Percentiles rank a stretch among this genome's conserved stretches.
phyloP scores from a whole-genome alignment of 768 basidiomycete species.

The Macrolepiota albuminosa region DNA sequence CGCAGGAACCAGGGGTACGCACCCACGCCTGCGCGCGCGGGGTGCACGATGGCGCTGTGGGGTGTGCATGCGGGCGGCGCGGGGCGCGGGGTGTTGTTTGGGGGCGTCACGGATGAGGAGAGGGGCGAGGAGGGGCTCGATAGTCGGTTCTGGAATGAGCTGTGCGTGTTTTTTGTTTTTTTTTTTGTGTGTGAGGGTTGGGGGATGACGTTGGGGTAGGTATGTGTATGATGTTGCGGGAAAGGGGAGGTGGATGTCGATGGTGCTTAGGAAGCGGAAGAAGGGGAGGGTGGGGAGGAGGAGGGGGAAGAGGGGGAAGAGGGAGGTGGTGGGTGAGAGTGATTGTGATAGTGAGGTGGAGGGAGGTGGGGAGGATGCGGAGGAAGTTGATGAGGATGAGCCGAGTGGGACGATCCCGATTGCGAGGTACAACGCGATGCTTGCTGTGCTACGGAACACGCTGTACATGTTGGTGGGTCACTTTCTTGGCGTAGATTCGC shows the following conservation, averaged over 20 bases:
- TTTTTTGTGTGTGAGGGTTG: not conserved
- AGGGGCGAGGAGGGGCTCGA: constrained; percentile 78
- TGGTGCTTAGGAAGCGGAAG: not conserved
- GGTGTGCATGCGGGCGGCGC: constrained; percentile 28
- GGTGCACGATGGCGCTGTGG: constrained; percentile 88
- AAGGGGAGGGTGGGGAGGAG: not conserved
- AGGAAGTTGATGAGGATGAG: not conserved
- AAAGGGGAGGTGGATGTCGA: not conserved
- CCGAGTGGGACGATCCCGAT: not conserved
- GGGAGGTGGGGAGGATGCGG: not conserved
- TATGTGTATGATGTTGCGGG: not conserved
- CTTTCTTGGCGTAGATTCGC: too few relatives aligned
- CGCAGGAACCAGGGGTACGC: not conserved
- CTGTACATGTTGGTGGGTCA: not conserved
- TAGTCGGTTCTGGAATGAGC: constrained; percentile 52
- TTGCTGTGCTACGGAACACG: not conserved
- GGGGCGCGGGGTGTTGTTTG: constrained; percentile 54
- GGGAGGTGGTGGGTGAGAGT: not conserved
- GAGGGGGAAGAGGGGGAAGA: not conserved
- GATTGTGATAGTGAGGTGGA: not conserved
- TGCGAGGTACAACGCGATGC: not conserved
- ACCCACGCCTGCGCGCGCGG: not conserved
- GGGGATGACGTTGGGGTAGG: not conserved
- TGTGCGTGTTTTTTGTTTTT: not conserved
- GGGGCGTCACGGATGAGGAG: constrained; percentile 86